Evolutionary conservation across 352 stramenopile species (phyloP).

Genomic region (Thraustochytrium striatum): DNA sequence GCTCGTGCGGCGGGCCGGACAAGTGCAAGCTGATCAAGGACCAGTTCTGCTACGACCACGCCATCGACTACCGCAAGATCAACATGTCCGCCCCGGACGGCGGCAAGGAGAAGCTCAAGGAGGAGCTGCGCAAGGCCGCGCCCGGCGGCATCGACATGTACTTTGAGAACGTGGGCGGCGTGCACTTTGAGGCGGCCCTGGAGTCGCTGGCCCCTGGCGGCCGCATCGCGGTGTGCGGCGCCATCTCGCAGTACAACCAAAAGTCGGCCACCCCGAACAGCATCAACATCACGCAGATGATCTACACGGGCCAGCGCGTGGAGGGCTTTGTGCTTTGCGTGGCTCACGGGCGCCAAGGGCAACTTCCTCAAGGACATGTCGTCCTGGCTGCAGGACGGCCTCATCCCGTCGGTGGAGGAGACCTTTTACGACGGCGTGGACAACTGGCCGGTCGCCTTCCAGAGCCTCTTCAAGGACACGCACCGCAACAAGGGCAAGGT

Average conservation of each 20-base stretch:
- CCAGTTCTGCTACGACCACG: constrained; percentile 51
- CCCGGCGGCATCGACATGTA: constrained; percentile 55
- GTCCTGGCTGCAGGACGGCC: constrained; percentile 52
- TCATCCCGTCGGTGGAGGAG: constrained; percentile 52
- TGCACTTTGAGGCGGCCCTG: constrained; percentile 53
- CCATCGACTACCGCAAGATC: constrained; percentile 55
- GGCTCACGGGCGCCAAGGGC: constrained; percentile 33
- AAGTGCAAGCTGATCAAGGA: too few species aligned
- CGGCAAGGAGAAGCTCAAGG: background rate
- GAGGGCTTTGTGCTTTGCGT: constrained; percentile 53
- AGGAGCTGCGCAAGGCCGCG: constrained; percentile 23
- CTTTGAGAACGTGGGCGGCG: constrained; percentile 57
- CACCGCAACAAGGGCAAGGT: constrained; percentile 46
- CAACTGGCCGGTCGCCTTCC: constrained; percentile 46
- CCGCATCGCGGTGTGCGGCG: constrained; percentile 54
- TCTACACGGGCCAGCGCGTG: constrained; percentile 46
- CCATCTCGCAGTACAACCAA: constrained; percentile 52
- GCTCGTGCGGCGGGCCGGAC: constrained; percentile 48
- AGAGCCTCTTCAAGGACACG: constrained; percentile 46
- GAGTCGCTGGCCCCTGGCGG: constrained; percentile 34
- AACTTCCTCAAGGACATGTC: constrained; percentile 51
- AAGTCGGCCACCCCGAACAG: background rate
- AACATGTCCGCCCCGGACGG: constrained; percentile 11
- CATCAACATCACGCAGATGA: constrained; percentile 11
- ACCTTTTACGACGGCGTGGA: constrained; percentile 49